Evolutionary conservation across 257 asterid genomes (phyloP).

Genomic region (Cinchona pubescens): DNA sequence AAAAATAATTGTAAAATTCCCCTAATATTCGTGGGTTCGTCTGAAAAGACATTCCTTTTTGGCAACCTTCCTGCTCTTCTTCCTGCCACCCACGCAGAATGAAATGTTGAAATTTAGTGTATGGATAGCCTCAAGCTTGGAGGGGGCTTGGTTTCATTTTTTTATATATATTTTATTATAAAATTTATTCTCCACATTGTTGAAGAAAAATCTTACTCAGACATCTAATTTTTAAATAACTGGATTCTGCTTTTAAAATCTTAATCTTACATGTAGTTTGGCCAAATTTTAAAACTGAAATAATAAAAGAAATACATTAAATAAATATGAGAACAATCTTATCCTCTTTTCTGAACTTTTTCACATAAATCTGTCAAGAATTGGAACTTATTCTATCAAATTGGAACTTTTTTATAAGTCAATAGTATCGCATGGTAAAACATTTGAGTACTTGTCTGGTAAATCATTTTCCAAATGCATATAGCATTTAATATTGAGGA

Average conservation of each 20-base stretch:
- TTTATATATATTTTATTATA: too few relatives aligned
- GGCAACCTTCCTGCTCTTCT: neutral
- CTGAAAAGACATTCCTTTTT: neutral
- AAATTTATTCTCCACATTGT: too few relatives aligned
- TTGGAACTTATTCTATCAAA: too few relatives aligned
- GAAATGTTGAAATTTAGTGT: neutral
- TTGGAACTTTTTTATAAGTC: too few relatives aligned
- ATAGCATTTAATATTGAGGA: too few relatives aligned
- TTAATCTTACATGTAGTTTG: neutral
- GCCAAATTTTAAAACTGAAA: neutral
- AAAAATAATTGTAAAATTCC: too few relatives aligned
- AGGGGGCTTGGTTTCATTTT: too few relatives aligned
- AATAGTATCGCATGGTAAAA: too few relatives aligned
- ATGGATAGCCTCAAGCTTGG: neutral
- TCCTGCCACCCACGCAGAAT: neutral
- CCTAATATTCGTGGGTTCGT: too few relatives aligned
- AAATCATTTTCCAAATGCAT: too few relatives aligned
- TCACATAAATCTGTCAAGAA: neutral
- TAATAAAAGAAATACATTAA: neutral
- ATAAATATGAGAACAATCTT: neutral
- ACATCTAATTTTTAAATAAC: neutral
- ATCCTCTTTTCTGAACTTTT: neutral
- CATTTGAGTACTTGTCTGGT: neutral
- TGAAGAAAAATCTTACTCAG: neutral
- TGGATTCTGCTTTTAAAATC: neutral